These are phyloP conservation scores for Aristolochia contorta DNA, from an alignment of 164 flowering plant species.

Conservation along the genomic window DNA sequence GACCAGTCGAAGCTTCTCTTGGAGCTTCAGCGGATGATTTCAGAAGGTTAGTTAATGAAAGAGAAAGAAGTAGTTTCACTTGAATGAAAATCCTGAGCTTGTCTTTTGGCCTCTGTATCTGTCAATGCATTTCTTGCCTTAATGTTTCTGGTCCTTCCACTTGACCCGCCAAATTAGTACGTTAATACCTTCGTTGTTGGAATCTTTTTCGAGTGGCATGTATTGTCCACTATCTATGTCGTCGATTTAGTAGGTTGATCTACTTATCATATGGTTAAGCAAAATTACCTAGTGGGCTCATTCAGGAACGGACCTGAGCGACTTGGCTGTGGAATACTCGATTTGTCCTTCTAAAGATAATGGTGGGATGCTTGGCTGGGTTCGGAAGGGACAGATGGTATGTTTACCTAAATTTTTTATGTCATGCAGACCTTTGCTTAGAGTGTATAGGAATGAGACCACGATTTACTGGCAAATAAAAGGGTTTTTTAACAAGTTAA, in stretches of 20 bases:
- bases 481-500: no score
- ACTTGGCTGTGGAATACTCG: constrained; percentile 77
- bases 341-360: constrained; percentile 78
- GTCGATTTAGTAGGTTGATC: neutral
- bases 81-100: no score
- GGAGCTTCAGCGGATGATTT: constrained; percentile 51
- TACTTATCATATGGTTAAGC: neutral
- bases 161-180: neutral
- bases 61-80: no score
- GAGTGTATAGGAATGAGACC: no score
- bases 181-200: neutral
- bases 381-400: constrained; percentile 92
- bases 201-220: no score
- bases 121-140: no score
- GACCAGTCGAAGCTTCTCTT: constrained; percentile 52
- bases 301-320: constrained; percentile 81
- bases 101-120: no score
- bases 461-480: no score
- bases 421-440: no score
- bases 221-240: neutral
- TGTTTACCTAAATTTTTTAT: neutral
- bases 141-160: no score
- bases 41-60: constrained; percentile 31
- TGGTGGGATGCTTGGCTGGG: constrained; percentile 97
- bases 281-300: neutral